phyloP scores from a whole-genome alignment of 2,329 filamentous ascomycete species.

The Fusarium sp. region DNA sequence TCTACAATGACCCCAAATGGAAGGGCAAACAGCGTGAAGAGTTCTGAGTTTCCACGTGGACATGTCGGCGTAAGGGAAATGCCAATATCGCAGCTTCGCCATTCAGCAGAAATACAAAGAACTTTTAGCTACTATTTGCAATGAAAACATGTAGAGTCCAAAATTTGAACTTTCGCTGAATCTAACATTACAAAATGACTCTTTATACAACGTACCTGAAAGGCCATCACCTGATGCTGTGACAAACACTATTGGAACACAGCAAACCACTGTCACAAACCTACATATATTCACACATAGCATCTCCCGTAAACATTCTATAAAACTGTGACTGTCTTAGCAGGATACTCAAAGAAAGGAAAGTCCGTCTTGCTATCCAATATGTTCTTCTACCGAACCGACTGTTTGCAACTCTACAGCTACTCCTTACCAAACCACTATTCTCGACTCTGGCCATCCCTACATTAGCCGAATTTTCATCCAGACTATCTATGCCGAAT shows the following conservation, averaged over 20 bases:
- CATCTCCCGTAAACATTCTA: no score
- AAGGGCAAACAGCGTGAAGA: conserved; percentile 1
- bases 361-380: background rate
- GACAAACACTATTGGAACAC: conserved; percentile 12
- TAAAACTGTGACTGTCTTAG: background rate
- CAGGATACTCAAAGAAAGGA: background rate
- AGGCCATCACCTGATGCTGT: conserved; percentile 1
- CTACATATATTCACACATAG: conserved; percentile 3
- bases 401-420: background rate
- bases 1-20: conserved; percentile 2
- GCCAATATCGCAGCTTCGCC: background rate
- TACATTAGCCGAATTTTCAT: background rate
- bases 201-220: background rate
- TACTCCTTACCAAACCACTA: background rate
- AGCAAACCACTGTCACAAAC: conserved; percentile 20
- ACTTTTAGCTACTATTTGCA: background rate
- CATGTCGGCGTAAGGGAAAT: background rate
- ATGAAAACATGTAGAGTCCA: background rate
- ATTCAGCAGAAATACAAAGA: background rate
- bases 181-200: background rate
- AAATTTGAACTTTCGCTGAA: background rate
- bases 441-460: background rate
- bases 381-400: background rate
- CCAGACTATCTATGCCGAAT: background rate
- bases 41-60: background rate